These are phyloP conservation scores for Emergomyces pasteurianus DNA, from an alignment of 2,329 filamentous ascomycete species.

Conservation along the genomic window DNA sequence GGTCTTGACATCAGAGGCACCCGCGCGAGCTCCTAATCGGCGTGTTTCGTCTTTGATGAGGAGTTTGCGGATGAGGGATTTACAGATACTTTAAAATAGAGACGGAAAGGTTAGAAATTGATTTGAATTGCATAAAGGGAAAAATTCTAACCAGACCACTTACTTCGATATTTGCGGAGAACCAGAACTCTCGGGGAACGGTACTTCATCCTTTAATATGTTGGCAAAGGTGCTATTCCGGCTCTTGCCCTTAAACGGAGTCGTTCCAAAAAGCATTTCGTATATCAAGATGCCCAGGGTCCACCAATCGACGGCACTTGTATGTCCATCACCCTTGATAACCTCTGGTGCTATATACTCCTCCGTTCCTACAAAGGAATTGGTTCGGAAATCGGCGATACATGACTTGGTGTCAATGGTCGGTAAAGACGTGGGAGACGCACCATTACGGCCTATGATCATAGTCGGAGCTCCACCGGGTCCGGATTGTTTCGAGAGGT, in stretches of 20 bases:
- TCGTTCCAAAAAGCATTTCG: conserved; percentile 97
- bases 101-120: conserved; percentile 2
- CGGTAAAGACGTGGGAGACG: conserved; percentile 73
- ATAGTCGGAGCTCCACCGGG: conserved; percentile 92
- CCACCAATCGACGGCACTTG: conserved; percentile 99
- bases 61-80: conserved; percentile 89
- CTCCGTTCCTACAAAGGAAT: conserved; percentile 96
- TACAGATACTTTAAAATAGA: conserved; percentile 59
- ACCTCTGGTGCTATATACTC: conserved; percentile 99
- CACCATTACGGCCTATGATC: conserved; percentile 85
- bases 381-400: conserved; percentile 95
- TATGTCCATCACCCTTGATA: conserved; percentile 96
- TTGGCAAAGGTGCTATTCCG: conserved; percentile 96
- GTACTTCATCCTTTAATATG: conserved; percentile 88
- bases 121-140: not conserved
- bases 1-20: conserved; percentile 90
- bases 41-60: conserved; percentile 96
- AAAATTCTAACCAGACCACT: conserved; percentile 27
- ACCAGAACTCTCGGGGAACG: conserved; percentile 81
- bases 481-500: conserved; percentile 94
- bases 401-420: conserved; percentile 99
- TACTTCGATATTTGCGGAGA: conserved; percentile 85
- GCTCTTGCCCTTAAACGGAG: conserved; percentile 98
- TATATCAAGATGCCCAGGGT: conserved; percentile 94
- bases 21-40: conserved; percentile 82